These are phyloP conservation scores for Xylaria cubensis DNA, from an alignment of 495 filamentous ascomycete genomes.

Conservation along the genomic window DNA sequence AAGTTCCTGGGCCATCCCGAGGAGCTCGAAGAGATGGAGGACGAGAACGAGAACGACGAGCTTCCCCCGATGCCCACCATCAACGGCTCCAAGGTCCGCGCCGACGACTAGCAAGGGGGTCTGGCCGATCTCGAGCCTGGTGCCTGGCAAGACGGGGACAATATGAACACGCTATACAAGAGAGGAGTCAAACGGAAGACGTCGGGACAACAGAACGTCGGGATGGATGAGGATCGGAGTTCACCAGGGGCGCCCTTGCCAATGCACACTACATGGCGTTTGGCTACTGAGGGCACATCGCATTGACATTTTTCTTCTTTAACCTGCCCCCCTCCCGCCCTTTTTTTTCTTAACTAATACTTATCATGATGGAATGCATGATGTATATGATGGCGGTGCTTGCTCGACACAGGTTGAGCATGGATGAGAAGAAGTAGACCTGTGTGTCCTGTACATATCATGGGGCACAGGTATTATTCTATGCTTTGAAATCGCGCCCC, in stretches of 20 bases:
- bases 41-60: constrained; percentile 57
- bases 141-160: not conserved
- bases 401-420: not conserved
- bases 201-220: not conserved
- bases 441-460: not conserved
- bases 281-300: constrained; percentile 6
- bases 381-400: not conserved
- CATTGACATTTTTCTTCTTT: not conserved
- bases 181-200: not conserved
- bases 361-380: not conserved
- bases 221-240: not conserved
- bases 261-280: constrained; percentile 12
- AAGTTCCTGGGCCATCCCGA: constrained; percentile 78
- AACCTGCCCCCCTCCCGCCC: not conserved
- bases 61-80: constrained; percentile 37
- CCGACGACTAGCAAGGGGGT: constrained; percentile 31
- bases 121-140: too few relatives aligned
- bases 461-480: not conserved
- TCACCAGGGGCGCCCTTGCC: not conserved
- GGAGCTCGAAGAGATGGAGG: constrained; percentile 55
- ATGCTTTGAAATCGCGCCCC: not conserved
- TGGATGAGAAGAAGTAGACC: constrained; percentile 12
- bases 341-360: not conserved
- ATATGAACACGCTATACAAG: too few relatives aligned
- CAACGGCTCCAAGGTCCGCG: constrained; percentile 44